These are phyloP conservation scores for Russula vinacea DNA, from an alignment of 768 basidiomycete species.

Conservation along the genomic window DNA sequence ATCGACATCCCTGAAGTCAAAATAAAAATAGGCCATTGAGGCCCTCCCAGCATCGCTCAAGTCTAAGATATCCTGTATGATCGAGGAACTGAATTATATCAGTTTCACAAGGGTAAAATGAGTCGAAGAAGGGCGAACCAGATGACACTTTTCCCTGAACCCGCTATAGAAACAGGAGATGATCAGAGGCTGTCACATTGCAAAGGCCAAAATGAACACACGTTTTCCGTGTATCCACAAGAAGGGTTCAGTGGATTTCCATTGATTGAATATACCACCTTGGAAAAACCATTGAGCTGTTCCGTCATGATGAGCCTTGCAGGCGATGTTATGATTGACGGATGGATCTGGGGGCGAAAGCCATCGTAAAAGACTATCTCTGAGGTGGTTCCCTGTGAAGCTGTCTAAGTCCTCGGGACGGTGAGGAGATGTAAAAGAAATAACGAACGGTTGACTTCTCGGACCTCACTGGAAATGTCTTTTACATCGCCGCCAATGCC, in stretches of 20 bases:
- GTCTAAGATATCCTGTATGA: slow-evolving; percentile 5
- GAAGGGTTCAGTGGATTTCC: neutral
- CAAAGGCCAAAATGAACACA: neutral
- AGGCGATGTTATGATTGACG: neutral
- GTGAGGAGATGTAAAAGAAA: too few species aligned
- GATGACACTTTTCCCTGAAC: slow-evolving; percentile 10
- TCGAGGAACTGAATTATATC: neutral
- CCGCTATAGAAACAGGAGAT: neutral
- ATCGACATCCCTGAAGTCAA: slow-evolving; percentile 6
- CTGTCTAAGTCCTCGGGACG: neutral
- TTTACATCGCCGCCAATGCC: too few species aligned
- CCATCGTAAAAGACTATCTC: neutral
- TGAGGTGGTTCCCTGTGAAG: neutral
- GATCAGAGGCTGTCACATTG: neutral
- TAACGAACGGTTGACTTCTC: neutral
- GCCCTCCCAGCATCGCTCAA: neutral
- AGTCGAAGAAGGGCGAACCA: neutral
- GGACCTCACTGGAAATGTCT: neutral
- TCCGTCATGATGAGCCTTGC: neutral
- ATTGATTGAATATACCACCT: neutral
- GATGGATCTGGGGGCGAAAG: neutral
- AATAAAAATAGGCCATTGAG: slow-evolving; percentile 12
- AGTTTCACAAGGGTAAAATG: neutral
- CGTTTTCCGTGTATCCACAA: slow-evolving; percentile 7
- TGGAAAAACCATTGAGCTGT: slow-evolving; percentile 7